These are phyloP conservation scores for Symbiodinium pilosum DNA, from an alignment of 73 alveolate species.

Conservation along the genomic window DNA sequence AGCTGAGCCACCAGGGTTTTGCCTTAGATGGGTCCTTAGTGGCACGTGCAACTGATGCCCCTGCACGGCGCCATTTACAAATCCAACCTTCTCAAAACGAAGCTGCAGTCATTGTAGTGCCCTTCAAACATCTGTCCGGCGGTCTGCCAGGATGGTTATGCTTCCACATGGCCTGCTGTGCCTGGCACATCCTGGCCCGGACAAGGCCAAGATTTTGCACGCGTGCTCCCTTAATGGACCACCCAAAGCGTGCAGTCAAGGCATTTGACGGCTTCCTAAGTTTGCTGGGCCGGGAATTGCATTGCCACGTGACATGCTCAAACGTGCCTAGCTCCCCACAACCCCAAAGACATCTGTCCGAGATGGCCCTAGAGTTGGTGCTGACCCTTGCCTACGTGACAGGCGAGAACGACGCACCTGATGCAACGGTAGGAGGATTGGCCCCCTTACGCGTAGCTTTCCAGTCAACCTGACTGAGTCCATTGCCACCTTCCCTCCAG, in stretches of 20 bases:
- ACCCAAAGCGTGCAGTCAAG: background rate
- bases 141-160: too few relatives aligned
- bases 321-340: background rate
- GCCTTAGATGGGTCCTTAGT: too few relatives aligned
- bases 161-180: background rate
- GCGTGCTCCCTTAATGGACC: background rate
- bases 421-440: background rate
- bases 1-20: too few relatives aligned
- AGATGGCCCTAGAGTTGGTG: background rate
- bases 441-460: background rate
- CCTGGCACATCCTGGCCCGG: background rate
- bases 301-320: background rate
- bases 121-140: too few relatives aligned
- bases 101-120: too few relatives aligned
- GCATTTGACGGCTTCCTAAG: background rate
- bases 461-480: background rate
- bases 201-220: background rate
- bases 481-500: background rate
- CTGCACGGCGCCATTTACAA: too few relatives aligned
- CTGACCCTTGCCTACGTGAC: background rate
- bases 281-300: background rate
- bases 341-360: background rate
- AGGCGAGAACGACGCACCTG: background rate
- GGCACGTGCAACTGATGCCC: too few relatives aligned
- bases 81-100: too few relatives aligned